Percentiles rank a stretch among this genome's conserved stretches.
Evolutionary conservation across 169 alveolate species (phyloP).

Genomic region (Neospora caninum): DNA sequence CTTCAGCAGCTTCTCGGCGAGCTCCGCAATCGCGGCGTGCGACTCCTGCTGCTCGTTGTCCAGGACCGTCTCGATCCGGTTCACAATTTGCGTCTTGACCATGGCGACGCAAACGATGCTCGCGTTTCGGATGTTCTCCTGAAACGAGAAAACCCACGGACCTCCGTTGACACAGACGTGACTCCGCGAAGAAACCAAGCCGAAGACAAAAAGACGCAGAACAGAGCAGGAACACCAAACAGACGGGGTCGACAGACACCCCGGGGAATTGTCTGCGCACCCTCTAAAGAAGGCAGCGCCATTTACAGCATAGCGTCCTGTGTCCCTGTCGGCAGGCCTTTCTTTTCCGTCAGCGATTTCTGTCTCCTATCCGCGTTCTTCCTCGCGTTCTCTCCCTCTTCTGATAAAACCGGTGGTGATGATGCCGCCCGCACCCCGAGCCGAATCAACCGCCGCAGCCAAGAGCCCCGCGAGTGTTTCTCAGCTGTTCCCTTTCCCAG

Average conservation of each 20-base stretch:
- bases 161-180: background rate
- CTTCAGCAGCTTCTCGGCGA: conserved; percentile 71
- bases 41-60: conserved; percentile 75
- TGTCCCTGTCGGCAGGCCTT: too few species aligned
- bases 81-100: conserved; percentile 69
- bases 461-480: too few species aligned
- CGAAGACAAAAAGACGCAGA: background rate
- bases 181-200: too few species aligned
- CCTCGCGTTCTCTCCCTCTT: too few species aligned
- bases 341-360: too few species aligned
- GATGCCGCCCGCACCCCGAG: too few species aligned
- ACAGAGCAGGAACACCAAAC: background rate
- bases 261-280: background rate
- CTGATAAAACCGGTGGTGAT: too few species aligned
- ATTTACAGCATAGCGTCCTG: too few species aligned
- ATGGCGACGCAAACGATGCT: conserved; percentile 70
- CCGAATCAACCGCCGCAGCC: too few species aligned
- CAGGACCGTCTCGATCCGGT: conserved; percentile 67
- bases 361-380: too few species aligned
- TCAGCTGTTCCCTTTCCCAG: too few species aligned
- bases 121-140: conserved; percentile 67
- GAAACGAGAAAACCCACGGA: conserved; percentile 33
- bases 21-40: conserved; percentile 68
- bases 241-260: background rate
- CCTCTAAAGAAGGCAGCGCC: too few species aligned